Percentiles rank a stretch among this genome's conserved stretches.
phyloP scores from a whole-genome alignment of 768 basidiomycete species.

The Tylopilus cervinicoccineus region DNA sequence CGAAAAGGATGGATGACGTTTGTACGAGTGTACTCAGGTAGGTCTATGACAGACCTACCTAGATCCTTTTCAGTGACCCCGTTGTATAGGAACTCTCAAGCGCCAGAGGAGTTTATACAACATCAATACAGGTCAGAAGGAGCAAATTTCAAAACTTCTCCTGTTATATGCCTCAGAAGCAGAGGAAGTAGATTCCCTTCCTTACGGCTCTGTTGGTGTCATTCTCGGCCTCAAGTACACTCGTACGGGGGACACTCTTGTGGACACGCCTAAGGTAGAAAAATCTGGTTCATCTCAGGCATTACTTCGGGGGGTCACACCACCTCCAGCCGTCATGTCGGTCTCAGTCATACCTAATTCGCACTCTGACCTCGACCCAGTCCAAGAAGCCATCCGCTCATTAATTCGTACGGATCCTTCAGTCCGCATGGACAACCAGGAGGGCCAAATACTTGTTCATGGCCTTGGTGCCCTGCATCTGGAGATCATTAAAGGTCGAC shows the following conservation, averaged over 20 bases:
- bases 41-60: slow-evolving; percentile 10
- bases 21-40: slow-evolving; percentile 84
- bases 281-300: slow-evolving; percentile 32
- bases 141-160: slow-evolving; percentile 70
- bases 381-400: slow-evolving; percentile 69
- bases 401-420: slow-evolving; percentile 89
- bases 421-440: slow-evolving; percentile 71
- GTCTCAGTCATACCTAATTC: slow-evolving; percentile 78
- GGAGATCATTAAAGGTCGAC: slow-evolving; percentile 83
- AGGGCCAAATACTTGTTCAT: slow-evolving; percentile 80
- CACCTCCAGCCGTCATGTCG: slow-evolving; percentile 84
- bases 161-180: slow-evolving; percentile 74
- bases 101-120: slow-evolving; percentile 62
- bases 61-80: slow-evolving; percentile 2
- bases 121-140: slow-evolving; percentile 60
- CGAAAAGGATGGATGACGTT: slow-evolving; percentile 90
- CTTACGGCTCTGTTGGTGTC: slow-evolving; percentile 82
- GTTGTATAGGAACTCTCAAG: slow-evolving; percentile 53
- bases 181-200: slow-evolving; percentile 74
- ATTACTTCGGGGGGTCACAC: slow-evolving; percentile 58
- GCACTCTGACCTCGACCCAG: slow-evolving; percentile 71
- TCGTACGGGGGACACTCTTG: slow-evolving; percentile 82
- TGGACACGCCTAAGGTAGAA: slow-evolving; percentile 44
- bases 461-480: slow-evolving; percentile 84
- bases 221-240: slow-evolving; percentile 80